Base-by-base conservation (phyloP, 441 rosid genomes). In the Jatropha podagrica region DNA sequence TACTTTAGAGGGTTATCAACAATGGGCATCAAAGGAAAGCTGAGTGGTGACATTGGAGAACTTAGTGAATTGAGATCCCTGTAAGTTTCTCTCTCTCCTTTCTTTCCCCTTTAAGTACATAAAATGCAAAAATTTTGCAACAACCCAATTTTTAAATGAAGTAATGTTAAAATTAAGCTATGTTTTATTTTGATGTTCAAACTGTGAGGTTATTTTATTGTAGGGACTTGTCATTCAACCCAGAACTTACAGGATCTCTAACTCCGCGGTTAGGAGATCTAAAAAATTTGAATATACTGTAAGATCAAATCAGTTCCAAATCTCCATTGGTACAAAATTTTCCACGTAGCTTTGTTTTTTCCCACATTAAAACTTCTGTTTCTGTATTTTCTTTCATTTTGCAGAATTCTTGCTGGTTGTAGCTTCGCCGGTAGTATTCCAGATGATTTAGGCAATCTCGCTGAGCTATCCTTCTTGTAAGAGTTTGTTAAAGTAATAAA, bases 161-260 rank as follows among this genome's bases (percentile, higher is more conserved):
- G 38, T 15, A 40, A 13, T 20, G 13, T 11, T 44, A 18, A 5
- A 56, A 41, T 37, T 7, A 56, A 56, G 54, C 37, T 17, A 5
- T 40, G 11, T 20, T 5, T 38, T 42, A 40, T 65, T 54, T 27
- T 46, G 7, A 23, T 67, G n/a, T 59, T 67, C 55, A 67, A 69
- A 61, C 58, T 68, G 49, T 67, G 64, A 54, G 60, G 52, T 27
- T 38, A n/a, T 78, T 75, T 71, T 5, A 67, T 72, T 77, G 72
- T 89, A 96, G 99, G 90, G 99, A 91, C 81, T 83, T 96, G 68
- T 96, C 99, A 4, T 93, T 79, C 62, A 96, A 96, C 77, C 83
- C 44, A 71, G 95, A 82, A 42, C 97, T 96, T 62, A 87, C 86
- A 0, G 96, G 99, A 67, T 77, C 92, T 23, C 77, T 96, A 26